Base-by-base conservation (phyloP, 352 stramenopile genomes). In the Phytophthora melonis region DNA sequence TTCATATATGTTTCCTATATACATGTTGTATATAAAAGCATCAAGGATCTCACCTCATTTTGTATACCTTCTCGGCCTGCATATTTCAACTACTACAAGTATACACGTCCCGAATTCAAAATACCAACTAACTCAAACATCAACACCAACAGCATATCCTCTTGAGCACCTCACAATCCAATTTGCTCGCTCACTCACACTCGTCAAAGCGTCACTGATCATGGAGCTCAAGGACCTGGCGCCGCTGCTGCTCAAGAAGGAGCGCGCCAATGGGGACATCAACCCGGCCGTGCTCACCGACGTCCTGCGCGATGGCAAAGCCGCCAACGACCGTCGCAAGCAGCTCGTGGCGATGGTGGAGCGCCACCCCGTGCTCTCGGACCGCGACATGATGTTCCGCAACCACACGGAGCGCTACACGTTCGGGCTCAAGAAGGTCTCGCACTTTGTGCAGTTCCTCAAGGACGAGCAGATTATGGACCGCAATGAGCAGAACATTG, bases 391-490 rank as follows among this genome's bases (percentile, higher is more conserved):
- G 58, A 34, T 68, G 19, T 73, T 54, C 52, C 63, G 59, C 6
- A 77, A 77, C 53, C 70, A 77, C 64, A 52, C 41, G 50, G 39
- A 73, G 52, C 70, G 70, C 34, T 77, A 77, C 70, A 39, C 49
- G 8, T 59, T 62, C 52, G 70, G 63, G 1, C 49, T 77, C 11
- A 68, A 72, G 58, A 77, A 77, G 58, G 59, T 30, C 0, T 30
- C 25, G n/a, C 63, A 77, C 52, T 77, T 50, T 41, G 64, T 73
- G 11, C n/a, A 68, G 21, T 43, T 75, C 5, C 36, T 77, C 1
- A 36, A 73, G 7, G 23, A 68, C 3, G n/a, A 19, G 16, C 21
- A 45, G 8, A 53, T 50, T 23, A 8, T 19, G 5, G 43, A 73
- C 58, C 34, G 8, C 1, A 3, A 60, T 7, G 70, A 72, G 10